phyloP scores from a whole-genome alignment of 805 yeast species.

The Torulaspora indica region DNA sequence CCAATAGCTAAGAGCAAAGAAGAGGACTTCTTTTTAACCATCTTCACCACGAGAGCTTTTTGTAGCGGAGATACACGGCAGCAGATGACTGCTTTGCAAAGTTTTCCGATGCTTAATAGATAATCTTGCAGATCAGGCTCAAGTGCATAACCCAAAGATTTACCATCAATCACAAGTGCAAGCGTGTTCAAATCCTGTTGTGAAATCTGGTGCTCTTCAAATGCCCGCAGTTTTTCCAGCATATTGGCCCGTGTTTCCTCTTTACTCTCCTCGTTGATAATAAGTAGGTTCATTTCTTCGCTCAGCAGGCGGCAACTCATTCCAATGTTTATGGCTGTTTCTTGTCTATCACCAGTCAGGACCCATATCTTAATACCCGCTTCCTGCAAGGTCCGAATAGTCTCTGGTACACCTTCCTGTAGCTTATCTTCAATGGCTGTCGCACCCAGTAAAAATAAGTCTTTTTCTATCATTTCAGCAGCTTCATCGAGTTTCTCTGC shows the following conservation, averaged over 20 bases:
- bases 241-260: conserved; percentile 74
- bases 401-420: conserved; percentile 98
- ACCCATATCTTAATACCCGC: conserved; percentile 99
- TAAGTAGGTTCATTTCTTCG: conserved; percentile 91
- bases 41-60: conserved; percentile 90
- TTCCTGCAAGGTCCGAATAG: conserved; percentile 88
- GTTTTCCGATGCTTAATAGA: conserved; percentile 70
- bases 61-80: conserved; percentile 98
- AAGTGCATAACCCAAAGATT: conserved; percentile 79
- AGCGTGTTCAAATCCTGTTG: conserved; percentile 68
- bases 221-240: conserved; percentile 67
- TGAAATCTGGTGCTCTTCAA: conserved; percentile 59
- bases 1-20: conserved; percentile 87
- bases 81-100: conserved; percentile 94
- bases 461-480: conserved; percentile 82
- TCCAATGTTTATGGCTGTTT: conserved; percentile 96
- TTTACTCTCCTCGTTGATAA: conserved; percentile 79
- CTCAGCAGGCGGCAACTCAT: conserved; percentile 92
- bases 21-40: conserved; percentile 77
- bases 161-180: conserved; percentile 92
- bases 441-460: conserved; percentile 81
- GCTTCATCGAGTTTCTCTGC: conserved; percentile 73
- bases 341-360: conserved; percentile 96
- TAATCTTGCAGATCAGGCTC: conserved; percentile 74
- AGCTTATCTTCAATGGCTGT: conserved; percentile 97